Evolutionary conservation across 2,329 filamentous ascomycete genomes (phyloP).

Genomic region (Cercospora sp.): DNA sequence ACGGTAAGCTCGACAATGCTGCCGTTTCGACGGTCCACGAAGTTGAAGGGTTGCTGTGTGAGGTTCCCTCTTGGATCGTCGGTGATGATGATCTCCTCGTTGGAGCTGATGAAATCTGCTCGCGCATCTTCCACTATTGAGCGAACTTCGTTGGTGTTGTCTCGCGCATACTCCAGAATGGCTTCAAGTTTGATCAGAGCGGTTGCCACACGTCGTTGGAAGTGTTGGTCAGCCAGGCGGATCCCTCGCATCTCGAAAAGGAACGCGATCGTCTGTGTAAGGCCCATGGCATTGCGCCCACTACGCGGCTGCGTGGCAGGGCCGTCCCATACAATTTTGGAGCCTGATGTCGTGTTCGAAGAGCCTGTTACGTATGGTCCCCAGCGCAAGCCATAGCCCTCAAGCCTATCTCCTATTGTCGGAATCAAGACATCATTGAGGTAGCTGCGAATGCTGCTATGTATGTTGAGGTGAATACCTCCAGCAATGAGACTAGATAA

Average conservation of each 20-base stretch:
- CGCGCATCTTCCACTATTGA: slow-evolving; percentile 37
- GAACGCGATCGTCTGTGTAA: slow-evolving; percentile 41
- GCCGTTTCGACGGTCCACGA: slow-evolving; percentile 40
- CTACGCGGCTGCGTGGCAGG: slow-evolving; percentile 10
- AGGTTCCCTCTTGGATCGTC: slow-evolving; percentile 35
- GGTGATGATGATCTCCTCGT: slow-evolving; percentile 39
- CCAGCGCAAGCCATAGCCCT: slow-evolving; percentile 38
- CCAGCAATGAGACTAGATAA: slow-evolving; percentile 31
- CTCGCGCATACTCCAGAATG: slow-evolving; percentile 40
- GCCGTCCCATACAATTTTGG: slow-evolving; percentile 23
- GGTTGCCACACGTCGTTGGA: slow-evolving; percentile 37
- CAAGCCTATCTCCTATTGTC: slow-evolving; percentile 33
- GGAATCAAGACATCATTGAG: slow-evolving; percentile 37
- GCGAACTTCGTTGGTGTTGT: slow-evolving; percentile 35
- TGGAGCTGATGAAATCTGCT: slow-evolving; percentile 32
- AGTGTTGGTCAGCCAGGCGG: slow-evolving; percentile 40
- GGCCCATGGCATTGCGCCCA: slow-evolving; percentile 39
- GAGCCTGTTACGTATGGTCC: slow-evolving; percentile 39
- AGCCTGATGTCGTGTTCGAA: slow-evolving; percentile 20
- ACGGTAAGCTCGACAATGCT: slow-evolving; percentile 39
- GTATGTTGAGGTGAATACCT: slow-evolving; percentile 31
- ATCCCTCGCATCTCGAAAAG: slow-evolving; percentile 43
- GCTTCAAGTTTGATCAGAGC: slow-evolving; percentile 40
- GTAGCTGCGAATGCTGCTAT: slow-evolving; percentile 37
- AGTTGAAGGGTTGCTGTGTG: slow-evolving; percentile 37